Evolutionary conservation across 129 eudicot species (phyloP).

Genomic region (Flaveria ramosissima): DNA sequence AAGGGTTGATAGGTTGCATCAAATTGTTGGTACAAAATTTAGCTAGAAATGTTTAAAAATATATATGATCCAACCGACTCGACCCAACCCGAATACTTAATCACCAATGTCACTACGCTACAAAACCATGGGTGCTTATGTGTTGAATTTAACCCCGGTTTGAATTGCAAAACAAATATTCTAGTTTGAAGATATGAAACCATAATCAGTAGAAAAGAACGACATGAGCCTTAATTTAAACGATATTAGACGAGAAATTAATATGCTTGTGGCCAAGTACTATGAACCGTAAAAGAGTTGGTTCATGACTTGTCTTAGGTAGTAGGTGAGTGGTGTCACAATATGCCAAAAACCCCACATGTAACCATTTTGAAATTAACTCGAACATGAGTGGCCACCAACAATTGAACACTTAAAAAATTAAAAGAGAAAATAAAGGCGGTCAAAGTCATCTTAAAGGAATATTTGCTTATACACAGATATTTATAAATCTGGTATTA

Average conservation of each 20-base stretch:
- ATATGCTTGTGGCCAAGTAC: conserved; percentile 23
- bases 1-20: too few relatives aligned
- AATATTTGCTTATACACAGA: neutral
- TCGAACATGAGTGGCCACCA: conserved; percentile 8
- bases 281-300: conserved; percentile 23
- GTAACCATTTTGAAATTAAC: neutral
- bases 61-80: too few relatives aligned
- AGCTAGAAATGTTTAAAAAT: too few relatives aligned
- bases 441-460: neutral
- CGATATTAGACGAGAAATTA: conserved; percentile 1
- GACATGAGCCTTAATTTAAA: neutral
- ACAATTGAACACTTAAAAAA: neutral
- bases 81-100: too few relatives aligned
- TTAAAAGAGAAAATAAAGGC: neutral
- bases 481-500: too few relatives aligned
- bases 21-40: too few relatives aligned
- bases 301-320: neutral
- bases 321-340: conserved; percentile 17
- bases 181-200: too few relatives aligned
- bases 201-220: too few relatives aligned
- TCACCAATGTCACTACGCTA: too few relatives aligned
- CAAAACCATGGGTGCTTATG: too few relatives aligned
- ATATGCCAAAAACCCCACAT: conserved; percentile 15
- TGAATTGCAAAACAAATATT: too few relatives aligned
- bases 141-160: too few relatives aligned